Conservation (phyloP, 1,284 basidiomycete species). For the Lentinus polychrous region DNA sequence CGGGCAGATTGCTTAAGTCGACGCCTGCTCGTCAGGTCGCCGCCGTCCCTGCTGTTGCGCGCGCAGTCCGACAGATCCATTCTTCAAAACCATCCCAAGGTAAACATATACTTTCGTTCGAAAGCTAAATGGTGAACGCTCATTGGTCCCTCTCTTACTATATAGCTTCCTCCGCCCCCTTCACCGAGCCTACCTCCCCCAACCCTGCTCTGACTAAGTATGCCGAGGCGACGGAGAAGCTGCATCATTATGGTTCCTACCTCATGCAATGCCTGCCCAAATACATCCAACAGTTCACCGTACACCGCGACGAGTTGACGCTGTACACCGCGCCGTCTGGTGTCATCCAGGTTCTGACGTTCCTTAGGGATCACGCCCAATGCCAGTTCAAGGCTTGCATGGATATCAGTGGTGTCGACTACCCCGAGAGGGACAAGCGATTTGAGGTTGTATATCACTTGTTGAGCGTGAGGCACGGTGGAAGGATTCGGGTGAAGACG, state of each 20-base stretch:
- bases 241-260: slow-evolving; percentile 90
- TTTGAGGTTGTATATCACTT: slow-evolving; percentile 99
- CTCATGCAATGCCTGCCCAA: slow-evolving; percentile 88
- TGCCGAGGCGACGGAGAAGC: slow-evolving; percentile 61
- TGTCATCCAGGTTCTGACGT: slow-evolving; percentile 83
- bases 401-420: slow-evolving; percentile 96
- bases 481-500: slow-evolving; percentile 94
- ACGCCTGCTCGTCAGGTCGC: slow-evolving; percentile 17
- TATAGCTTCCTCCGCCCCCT: slow-evolving; percentile 68
- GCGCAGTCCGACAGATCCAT: slow-evolving; percentile 29
- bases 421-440: slow-evolving; percentile 86
- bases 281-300: slow-evolving; percentile 96
- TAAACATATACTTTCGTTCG: slow-evolving; percentile 18
- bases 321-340: slow-evolving; percentile 83
- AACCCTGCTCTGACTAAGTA: slow-evolving; percentile 73
- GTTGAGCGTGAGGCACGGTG: slow-evolving; percentile 69
- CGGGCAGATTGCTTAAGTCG: slow-evolving; percentile 31
- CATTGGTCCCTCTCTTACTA: slow-evolving; percentile 6
- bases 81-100: slow-evolving; percentile 45
- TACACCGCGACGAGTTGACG: slow-evolving; percentile 94
- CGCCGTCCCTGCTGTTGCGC: slow-evolving; percentile 17
- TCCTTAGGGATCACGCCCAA: slow-evolving; percentile 94
- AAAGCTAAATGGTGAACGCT: neutral
- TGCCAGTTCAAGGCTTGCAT: slow-evolving; percentile 92
- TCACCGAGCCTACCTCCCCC: slow-evolving; percentile 79